Conservation (phyloP, 108 stramenopile genomes). For the Seminavis robusta region DNA sequence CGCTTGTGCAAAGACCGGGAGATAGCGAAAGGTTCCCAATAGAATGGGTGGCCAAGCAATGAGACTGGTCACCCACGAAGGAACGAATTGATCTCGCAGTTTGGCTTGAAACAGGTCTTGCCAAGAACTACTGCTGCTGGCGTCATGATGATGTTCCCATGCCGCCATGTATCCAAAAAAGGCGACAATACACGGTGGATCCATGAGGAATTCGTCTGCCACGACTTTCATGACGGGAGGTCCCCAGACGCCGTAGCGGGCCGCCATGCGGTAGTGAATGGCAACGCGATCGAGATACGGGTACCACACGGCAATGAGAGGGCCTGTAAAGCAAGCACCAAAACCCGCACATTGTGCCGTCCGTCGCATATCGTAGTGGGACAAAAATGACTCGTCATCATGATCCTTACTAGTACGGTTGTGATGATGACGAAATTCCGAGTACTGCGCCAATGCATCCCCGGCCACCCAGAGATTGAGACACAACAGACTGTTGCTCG, state of each 20-base stretch:
- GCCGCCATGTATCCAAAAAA: constrained; percentile 25
- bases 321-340: constrained; percentile 16
- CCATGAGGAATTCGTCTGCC: constrained; percentile 20
- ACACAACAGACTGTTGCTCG: constrained; percentile 15
- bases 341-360: constrained; percentile 17
- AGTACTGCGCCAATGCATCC: constrained; percentile 16
- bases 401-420: too few species aligned
- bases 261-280: background rate
- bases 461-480: constrained; percentile 16
- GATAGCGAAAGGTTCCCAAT: constrained; percentile 23
- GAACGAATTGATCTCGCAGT: constrained; percentile 8
- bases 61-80: constrained; percentile 10
- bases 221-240: constrained; percentile 12
- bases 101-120: constrained; percentile 5
- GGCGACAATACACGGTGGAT: constrained; percentile 7
- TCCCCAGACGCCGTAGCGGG: constrained; percentile 13
- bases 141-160: too few species aligned
- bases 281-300: constrained; percentile 14
- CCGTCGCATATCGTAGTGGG: background rate
- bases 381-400: too few species aligned
- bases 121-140: too few species aligned
- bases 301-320: constrained; percentile 18
- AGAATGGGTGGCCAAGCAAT: constrained; percentile 16
- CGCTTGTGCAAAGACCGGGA: constrained; percentile 14
- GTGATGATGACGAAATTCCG: too few species aligned